Evolutionary conservation across 257 asterid genomes (phyloP).

Genomic region (Nicotiana undulata): DNA sequence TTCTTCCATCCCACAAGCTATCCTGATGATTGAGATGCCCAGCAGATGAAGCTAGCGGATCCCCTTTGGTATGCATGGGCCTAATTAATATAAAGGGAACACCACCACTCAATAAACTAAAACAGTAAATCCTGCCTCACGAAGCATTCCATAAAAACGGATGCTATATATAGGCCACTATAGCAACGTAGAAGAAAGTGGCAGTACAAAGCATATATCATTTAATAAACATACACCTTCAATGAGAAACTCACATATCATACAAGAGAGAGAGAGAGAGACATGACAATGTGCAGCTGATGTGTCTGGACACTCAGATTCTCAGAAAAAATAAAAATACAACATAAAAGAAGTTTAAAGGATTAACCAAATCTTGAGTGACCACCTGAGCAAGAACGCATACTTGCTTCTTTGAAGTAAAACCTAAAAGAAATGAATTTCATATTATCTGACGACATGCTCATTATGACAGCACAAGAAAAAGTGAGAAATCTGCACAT

Average conservation of each 20-base stretch:
- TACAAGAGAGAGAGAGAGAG: neutral
- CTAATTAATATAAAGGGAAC: constrained; percentile 31
- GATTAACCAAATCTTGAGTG: neutral
- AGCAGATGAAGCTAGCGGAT: constrained; percentile 42
- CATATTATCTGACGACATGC: neutral
- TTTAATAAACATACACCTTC: neutral
- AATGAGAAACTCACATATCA: neutral
- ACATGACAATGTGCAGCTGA: neutral
- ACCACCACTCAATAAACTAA: constrained; percentile 24
- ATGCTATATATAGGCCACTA: constrained; percentile 1
- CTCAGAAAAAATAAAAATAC: neutral
- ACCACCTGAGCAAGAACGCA: neutral
- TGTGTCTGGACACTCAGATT: neutral
- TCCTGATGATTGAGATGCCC: constrained; percentile 27
- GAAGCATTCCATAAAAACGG: constrained; percentile 16
- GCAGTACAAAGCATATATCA: neutral
- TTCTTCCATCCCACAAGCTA: constrained; percentile 33
- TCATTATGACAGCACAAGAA: neutral
- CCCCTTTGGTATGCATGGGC: constrained; percentile 35
- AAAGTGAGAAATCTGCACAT: neutral
- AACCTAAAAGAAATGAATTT: neutral
- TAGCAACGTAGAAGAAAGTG: neutral
- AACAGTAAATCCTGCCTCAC: constrained; percentile 10
- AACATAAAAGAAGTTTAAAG: neutral
- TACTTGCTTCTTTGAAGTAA: neutral